Percentiles rank a stretch among this genome's conserved stretches.
These are phyloP conservation scores for Pittosporum tobira DNA, from an alignment of 129 eudicot species.

Conservation along the genomic window DNA sequence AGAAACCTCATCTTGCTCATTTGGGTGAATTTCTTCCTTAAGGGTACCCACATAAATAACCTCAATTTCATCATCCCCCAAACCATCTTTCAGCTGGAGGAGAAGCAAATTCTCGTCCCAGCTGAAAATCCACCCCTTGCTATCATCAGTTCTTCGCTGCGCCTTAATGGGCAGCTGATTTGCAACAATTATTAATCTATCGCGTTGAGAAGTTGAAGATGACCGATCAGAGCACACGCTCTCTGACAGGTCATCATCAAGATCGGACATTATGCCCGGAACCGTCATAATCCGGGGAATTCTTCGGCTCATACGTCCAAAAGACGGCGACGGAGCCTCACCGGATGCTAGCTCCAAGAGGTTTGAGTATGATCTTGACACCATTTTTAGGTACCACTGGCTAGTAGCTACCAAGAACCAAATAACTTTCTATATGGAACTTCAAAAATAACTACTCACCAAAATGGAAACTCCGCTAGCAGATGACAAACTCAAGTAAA, in stretches of 20 bases:
- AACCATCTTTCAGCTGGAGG: slow-evolving; percentile 59
- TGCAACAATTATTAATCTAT: slow-evolving; percentile 69
- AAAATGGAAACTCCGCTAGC: neutral
- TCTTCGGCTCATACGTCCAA: slow-evolving; percentile 52
- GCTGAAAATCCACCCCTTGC: slow-evolving; percentile 53
- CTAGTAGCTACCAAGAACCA: neutral
- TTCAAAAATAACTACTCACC: neutral
- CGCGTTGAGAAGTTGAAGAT: slow-evolving; percentile 52
- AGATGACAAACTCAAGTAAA: neutral
- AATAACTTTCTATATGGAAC: neutral
- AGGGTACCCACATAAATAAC: slow-evolving; percentile 72
- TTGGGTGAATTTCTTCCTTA: slow-evolving; percentile 62
- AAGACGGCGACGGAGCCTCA: slow-evolving; percentile 55
- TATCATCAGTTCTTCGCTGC: slow-evolving; percentile 43
- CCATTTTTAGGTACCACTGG: slow-evolving; percentile 34
- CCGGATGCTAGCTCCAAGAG: slow-evolving; percentile 75
- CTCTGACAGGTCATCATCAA: slow-evolving; percentile 60
- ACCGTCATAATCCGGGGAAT: slow-evolving; percentile 80
- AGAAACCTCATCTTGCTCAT: slow-evolving; percentile 81
- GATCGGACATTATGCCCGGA: slow-evolving; percentile 70
- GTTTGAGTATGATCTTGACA: slow-evolving; percentile 81
- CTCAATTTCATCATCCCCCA: slow-evolving; percentile 62
- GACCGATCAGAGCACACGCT: slow-evolving; percentile 61
- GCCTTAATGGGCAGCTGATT: slow-evolving; percentile 69
- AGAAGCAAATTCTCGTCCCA: slow-evolving; percentile 74